Conservation (phyloP, 208 protist species). For the Leishmania arabica region DNA sequence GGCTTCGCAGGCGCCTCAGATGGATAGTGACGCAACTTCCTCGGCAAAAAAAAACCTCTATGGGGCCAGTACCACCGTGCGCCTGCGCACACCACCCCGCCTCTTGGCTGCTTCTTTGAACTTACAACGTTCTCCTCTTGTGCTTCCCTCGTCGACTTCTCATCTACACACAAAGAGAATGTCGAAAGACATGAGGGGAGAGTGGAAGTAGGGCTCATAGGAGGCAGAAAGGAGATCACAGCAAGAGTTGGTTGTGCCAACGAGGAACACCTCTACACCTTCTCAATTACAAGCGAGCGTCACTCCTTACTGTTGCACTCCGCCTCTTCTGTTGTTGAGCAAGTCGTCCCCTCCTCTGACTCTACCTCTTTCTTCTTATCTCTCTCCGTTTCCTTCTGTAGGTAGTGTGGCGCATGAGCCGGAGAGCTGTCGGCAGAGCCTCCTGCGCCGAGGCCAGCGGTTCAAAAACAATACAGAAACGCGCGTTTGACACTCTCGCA, state of each 20-base stretch:
- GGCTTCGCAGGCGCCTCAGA: neutral
- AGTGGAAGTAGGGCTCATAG: neutral
- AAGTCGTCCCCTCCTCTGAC: neutral
- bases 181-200: neutral
- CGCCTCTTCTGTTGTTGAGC: neutral
- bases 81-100: neutral
- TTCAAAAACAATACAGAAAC: neutral
- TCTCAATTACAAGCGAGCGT: neutral
- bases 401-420: slow-evolving; percentile 1
- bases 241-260: neutral
- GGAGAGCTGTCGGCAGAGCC: neutral
- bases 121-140: neutral
- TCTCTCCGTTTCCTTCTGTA: slow-evolving; percentile 1
- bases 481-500: neutral
- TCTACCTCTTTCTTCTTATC: neutral
- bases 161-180: neutral
- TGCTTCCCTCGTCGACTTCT: neutral
- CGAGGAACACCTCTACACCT: neutral
- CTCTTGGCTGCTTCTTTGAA: neutral
- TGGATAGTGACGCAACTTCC: neutral
- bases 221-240: neutral
- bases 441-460: neutral
- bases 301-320: neutral
- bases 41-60: neutral
- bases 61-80: neutral